Evolutionary conservation across 768 basidiomycete species (phyloP).

Genomic region (Boletales sp.): DNA sequence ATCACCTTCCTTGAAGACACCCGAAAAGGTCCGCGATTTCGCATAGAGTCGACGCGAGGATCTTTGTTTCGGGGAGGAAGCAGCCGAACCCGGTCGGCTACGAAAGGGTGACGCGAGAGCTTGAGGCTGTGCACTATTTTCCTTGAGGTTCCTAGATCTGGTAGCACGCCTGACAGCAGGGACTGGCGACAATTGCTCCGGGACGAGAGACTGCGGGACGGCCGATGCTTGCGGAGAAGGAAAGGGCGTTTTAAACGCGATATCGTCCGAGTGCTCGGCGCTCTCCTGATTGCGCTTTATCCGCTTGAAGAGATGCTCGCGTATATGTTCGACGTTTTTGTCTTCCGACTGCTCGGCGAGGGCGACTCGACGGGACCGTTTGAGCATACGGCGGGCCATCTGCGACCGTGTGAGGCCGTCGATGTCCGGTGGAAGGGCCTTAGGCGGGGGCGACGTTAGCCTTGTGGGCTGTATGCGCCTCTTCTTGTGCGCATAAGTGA

Average conservation of each 20-base stretch:
- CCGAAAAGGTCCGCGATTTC: slow-evolving; percentile 42
- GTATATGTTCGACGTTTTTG: slow-evolving; percentile 13
- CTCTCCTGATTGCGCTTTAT: slow-evolving; percentile 10
- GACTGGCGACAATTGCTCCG: slow-evolving; percentile 31
- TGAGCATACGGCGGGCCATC: slow-evolving; percentile 46
- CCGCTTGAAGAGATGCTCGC: slow-evolving; percentile 33
- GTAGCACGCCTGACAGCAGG: no score
- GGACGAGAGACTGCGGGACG: slow-evolving; percentile 4
- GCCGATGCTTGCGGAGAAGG: slow-evolving; percentile 8
- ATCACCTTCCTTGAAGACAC: slow-evolving; percentile 6
- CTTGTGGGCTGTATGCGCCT: slow-evolving; percentile 15
- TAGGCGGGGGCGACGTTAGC: slow-evolving; percentile 25
- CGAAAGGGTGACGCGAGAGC: slow-evolving; percentile 44
- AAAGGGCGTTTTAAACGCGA: slow-evolving; percentile 24
- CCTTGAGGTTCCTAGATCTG: slow-evolving; percentile 30
- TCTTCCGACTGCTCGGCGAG: slow-evolving; percentile 21
- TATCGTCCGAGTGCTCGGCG: neutral
- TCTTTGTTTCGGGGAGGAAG: slow-evolving; percentile 34
- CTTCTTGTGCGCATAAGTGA: slow-evolving; percentile 34
- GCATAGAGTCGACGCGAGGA: slow-evolving; percentile 18
- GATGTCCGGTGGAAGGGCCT: slow-evolving; percentile 21
- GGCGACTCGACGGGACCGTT: slow-evolving; percentile 41
- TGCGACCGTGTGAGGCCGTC: slow-evolving; percentile 37
- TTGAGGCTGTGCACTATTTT: slow-evolving; percentile 29
- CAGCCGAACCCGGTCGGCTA: slow-evolving; percentile 41